phyloP scores from a whole-genome alignment of 257 asterid genomes.

The Capsicum baccatum region DNA sequence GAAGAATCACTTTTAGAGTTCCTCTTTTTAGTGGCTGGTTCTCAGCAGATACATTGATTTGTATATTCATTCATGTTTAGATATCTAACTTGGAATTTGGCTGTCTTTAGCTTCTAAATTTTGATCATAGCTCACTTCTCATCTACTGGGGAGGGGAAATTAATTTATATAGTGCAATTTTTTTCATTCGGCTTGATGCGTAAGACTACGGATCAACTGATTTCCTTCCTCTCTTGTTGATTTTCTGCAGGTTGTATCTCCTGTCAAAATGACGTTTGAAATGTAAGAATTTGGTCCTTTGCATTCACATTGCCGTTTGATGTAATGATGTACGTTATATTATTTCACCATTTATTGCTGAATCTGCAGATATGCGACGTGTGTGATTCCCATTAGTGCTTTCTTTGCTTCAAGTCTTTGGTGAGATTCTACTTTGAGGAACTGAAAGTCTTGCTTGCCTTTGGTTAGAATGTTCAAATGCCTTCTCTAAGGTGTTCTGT shows the following conservation, averaged over 20 bases:
- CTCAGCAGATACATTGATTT: not conserved
- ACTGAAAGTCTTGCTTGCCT: constrained; percentile 19
- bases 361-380: constrained; percentile 84
- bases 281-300: constrained; percentile 57
- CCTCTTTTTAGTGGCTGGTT: not conserved
- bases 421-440: constrained; percentile 50
- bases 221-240: constrained; percentile 28
- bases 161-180: not conserved
- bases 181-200: not conserved
- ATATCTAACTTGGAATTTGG: constrained; percentile 16
- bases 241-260: constrained; percentile 78
- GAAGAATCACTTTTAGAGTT: not conserved
- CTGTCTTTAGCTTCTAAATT: not conserved
- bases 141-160: not conserved
- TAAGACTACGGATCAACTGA: constrained; percentile 12
- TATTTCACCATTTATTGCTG: constrained; percentile 36
- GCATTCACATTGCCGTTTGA: constrained; percentile 30
- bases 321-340: constrained; percentile 4
- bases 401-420: constrained; percentile 92
- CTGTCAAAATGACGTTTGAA: constrained; percentile 94
- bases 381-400: constrained; percentile 96
- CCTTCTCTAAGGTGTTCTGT: not conserved
- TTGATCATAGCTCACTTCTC: not conserved
- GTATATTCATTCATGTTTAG: not conserved
- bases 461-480: not conserved